Percentiles rank a stretch among this genome's conserved stretches.
Conservation (phyloP, 2,329 filamentous ascomycete species). For the Intubia oerlemansii region DNA sequence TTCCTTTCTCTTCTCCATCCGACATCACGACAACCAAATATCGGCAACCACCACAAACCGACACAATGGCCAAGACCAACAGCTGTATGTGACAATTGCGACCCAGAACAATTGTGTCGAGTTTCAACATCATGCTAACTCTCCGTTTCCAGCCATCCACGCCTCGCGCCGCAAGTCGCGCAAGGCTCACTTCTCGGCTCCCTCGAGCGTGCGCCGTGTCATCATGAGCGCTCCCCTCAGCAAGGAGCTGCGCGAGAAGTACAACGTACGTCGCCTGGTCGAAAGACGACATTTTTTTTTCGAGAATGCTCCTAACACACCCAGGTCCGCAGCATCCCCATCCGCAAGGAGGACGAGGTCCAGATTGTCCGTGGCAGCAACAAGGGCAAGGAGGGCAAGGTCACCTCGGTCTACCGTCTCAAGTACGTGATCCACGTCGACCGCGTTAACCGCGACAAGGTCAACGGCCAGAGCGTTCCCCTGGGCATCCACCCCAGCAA, state of each 20-base stretch:
- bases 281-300: conserved; percentile 33
- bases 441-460: conserved; percentile 93
- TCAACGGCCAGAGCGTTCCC: conserved; percentile 85
- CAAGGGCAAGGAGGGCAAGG: conserved; percentile 98
- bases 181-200: conserved; percentile 93
- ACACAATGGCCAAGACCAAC: conserved; percentile 8
- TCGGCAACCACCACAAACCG: conserved; percentile 3
- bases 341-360: conserved; percentile 96
- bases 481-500: conserved; percentile 91
- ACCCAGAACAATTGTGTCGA: conserved; percentile 6
- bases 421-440: conserved; percentile 97
- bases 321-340: conserved; percentile 63
- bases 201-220: conserved; percentile 78
- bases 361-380: conserved; percentile 76
- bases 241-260: conserved; percentile 97
- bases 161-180: conserved; percentile 96
- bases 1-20: conserved; percentile 2
- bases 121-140: conserved; percentile 3
- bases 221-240: conserved; percentile 93
- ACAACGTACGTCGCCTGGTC: conserved; percentile 57
- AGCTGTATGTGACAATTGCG: conserved; percentile 6
- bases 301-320: neutral
- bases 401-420: conserved; percentile 92
- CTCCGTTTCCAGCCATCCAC: no score
- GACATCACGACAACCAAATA: conserved; percentile 2